A percentile compares a stretch with the other conserved stretches of the same genome.
Conservation (phyloP, 2,329 filamentous ascomycete species). For the Onygena corvina region DNA sequence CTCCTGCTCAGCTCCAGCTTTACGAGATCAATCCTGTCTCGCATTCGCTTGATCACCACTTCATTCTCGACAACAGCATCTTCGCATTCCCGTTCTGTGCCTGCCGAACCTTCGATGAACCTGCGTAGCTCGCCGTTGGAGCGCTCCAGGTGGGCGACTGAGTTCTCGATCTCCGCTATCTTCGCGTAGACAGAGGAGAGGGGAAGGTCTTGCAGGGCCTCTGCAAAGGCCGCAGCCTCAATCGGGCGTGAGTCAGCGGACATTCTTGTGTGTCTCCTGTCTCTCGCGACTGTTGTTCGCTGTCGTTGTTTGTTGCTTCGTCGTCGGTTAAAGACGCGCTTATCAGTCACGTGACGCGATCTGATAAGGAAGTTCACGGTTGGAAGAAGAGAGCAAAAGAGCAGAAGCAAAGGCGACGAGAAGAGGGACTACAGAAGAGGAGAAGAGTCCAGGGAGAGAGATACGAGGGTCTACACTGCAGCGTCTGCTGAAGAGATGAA, state of each 20-base stretch:
- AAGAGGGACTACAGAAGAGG: not conserved
- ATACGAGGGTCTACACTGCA: not conserved
- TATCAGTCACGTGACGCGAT: not conserved
- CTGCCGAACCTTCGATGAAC: conserved; percentile 31
- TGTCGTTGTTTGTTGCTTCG: not conserved
- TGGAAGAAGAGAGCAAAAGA: too few relatives aligned
- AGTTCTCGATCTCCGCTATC: conserved; percentile 49
- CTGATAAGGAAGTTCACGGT: conserved; percentile 7
- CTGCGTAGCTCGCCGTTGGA: conserved; percentile 47
- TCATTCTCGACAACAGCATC: conserved; percentile 49
- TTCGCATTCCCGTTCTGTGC: conserved; percentile 44
- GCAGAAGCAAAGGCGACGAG: not conserved
- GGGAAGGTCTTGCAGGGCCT: conserved; percentile 47
- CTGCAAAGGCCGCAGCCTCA: conserved; percentile 39
- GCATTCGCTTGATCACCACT: conserved; percentile 44
- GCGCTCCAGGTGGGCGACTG: conserved; percentile 45
- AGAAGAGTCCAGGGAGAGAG: not conserved
- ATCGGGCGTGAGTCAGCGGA: conserved; percentile 35
- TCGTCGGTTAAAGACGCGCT: not conserved
- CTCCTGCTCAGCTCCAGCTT: conserved; percentile 42
- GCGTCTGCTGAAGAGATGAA: conserved; percentile 23
- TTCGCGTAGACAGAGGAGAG: conserved; percentile 49
- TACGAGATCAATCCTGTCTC: conserved; percentile 43
- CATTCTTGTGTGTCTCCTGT: not conserved
- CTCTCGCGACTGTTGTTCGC: not conserved